Conservation (phyloP, 2,329 filamentous ascomycete genomes). For the Lachnellula hyalina region DNA sequence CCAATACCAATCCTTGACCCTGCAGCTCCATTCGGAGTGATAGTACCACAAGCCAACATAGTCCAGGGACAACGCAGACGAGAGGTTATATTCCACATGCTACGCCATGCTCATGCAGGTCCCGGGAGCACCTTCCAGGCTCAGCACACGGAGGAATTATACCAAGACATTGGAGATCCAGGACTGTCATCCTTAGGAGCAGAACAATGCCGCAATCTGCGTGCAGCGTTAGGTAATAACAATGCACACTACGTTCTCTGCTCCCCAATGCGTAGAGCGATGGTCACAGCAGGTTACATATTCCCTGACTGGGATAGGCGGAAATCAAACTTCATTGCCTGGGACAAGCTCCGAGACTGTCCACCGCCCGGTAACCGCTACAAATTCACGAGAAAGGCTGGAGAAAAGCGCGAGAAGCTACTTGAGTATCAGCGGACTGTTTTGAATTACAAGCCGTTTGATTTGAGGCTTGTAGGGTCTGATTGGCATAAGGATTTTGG, state of each 20-base stretch:
- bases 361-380: not conserved
- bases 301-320: not conserved
- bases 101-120: constrained; percentile 8
- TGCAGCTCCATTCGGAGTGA: no score
- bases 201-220: not conserved
- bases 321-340: constrained; percentile 1
- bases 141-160: not conserved
- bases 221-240: constrained; percentile 36
- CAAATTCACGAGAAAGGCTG: not conserved
- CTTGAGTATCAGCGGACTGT: not conserved
- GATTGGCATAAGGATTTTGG: not conserved
- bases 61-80: not conserved
- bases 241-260: constrained; percentile 3
- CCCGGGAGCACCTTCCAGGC: not conserved
- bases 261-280: constrained; percentile 2
- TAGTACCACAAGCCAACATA: no score
- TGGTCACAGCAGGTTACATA: not conserved
- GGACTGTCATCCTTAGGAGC: not conserved
- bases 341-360: not conserved
- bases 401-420: not conserved
- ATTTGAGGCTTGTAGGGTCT: not conserved
- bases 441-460: not conserved
- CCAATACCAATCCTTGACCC: not conserved
- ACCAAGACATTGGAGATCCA: constrained; percentile 4
- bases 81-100: constrained; percentile 2